Evolutionary conservation across 495 filamentous ascomycete genomes (phyloP).

Genomic region (Penicillium daleae): DNA sequence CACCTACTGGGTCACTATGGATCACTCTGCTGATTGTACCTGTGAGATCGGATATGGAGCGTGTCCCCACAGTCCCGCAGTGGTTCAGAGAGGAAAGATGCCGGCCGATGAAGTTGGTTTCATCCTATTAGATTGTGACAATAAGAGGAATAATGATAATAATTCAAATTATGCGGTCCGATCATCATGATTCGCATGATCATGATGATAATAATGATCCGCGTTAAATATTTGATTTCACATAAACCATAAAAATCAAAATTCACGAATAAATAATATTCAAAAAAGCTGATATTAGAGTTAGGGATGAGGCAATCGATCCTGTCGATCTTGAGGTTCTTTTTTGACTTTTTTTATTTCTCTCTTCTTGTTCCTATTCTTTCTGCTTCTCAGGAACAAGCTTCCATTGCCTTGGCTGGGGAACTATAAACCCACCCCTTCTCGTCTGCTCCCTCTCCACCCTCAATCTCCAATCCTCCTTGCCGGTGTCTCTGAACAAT

Average conservation of each 20-base stretch:
- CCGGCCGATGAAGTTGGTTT: background rate
- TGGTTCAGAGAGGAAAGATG: background rate
- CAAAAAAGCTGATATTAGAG: conserved; percentile 21
- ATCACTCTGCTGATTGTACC: background rate
- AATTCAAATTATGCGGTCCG: background rate
- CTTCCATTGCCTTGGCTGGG: conserved; percentile 20
- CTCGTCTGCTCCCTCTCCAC: conserved; percentile 13
- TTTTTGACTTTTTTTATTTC: no score
- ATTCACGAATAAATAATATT: conserved; percentile 7
- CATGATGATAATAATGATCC: background rate
- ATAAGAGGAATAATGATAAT: no score
- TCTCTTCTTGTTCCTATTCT: background rate
- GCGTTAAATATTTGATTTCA: background rate
- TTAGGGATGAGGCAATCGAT: conserved; percentile 39
- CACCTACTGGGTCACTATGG: background rate
- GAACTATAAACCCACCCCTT: conserved; percentile 26
- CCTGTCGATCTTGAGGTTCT: conserved; percentile 23
- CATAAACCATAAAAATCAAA: conserved; percentile 2
- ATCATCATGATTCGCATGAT: conserved; percentile 10
- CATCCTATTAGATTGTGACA: no score
- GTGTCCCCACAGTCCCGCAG: background rate
- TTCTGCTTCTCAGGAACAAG: background rate
- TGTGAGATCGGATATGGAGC: conserved; percentile 2
- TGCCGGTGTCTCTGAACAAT: conserved; percentile 19
- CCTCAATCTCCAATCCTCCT: conserved; percentile 9